Evolutionary conservation across 306 rosid species (phyloP), one percentile per base, ranked within the genome.

Genomic region (Lagenaria siceraria): DNA sequence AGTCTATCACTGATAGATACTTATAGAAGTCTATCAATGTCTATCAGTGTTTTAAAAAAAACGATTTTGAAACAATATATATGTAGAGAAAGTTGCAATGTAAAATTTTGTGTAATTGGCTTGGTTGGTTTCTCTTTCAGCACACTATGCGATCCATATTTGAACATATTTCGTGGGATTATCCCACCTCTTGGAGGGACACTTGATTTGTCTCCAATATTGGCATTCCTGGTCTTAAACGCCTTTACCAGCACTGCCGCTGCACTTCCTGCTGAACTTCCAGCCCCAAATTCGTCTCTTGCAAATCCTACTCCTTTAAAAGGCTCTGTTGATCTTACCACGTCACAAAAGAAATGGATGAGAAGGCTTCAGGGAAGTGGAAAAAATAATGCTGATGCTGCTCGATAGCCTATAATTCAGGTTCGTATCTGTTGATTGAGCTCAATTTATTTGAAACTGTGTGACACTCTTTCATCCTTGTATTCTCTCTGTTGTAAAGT

Each of bases 191-290:
- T 95, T 6, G 99, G 97, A 75, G 99, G 99, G 73, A 87, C 98
- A 27, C 80, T 95, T 77, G 99, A 95, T 85, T 88, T 95, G 22
- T 95, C 99, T 54, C 99, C 99, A 78, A 95, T 95, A 31, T 84
- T 95, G 78, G 99, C 99, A 21, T 90, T 92, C 79, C 75, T 90
- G 78, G 91, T 92, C 75, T 85, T 95, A 15, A 95, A 92, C 83
- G 97, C 87, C 70, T 95, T 95, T 79, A 95, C 97, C 2, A 92
- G 97, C 89, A 85, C 96, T 35, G 97, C 99, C 54, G 76, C 99
- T 33, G 99, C 99, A n/a, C 90, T 95, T 72, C 97, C 97, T 60
- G 99, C 99, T 2, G 99, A 95, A 84, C 97, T 92, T 79, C 97
- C 98, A 10, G 76, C 52, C 64, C 11, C 87, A 25, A 83, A 81